Percentiles rank a stretch among this genome's conserved stretches.
These are phyloP conservation scores for Candida hungchunana DNA, from an alignment of 805 yeast species.

Conservation along the genomic window DNA sequence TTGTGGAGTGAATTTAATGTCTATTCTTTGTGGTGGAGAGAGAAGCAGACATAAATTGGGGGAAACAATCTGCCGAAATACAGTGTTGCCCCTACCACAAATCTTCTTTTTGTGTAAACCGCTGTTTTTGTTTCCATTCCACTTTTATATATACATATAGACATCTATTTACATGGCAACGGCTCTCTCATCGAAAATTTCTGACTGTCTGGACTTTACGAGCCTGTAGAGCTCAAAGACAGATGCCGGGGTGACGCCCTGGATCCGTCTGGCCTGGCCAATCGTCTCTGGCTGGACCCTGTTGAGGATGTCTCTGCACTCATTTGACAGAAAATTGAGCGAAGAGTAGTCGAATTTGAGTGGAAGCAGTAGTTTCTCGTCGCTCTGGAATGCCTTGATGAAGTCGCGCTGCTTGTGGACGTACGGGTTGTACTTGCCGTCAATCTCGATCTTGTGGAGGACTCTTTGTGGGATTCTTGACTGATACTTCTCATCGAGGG, in stretches of 20 bases:
- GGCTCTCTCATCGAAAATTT: constrained; percentile 20
- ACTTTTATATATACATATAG: no score
- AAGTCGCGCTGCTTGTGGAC: constrained; percentile 66
- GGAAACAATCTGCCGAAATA: no score
- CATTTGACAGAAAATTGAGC: constrained; percentile 65
- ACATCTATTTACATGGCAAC: no score
- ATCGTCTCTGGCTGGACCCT: constrained; percentile 80
- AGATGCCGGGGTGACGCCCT: constrained; percentile 94
- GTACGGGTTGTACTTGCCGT: constrained; percentile 81
- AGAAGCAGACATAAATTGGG: no score
- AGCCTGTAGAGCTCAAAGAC: constrained; percentile 70
- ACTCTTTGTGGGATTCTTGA: constrained; percentile 43
- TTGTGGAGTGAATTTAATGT: no score
- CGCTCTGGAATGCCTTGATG: constrained; percentile 75
- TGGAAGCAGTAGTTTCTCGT: constrained; percentile 76
- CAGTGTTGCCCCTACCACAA: no score
- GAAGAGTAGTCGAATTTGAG: constrained; percentile 53
- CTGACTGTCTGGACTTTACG: constrained; percentile 29
- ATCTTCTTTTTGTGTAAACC: no score
- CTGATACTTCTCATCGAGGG: constrained; percentile 23
- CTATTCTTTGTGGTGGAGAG: no score
- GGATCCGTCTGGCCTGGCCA: constrained; percentile 93
- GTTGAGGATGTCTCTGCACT: constrained; percentile 66
- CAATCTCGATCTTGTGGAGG: constrained; percentile 61
- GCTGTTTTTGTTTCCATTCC: no score